Base-by-base conservation (phyloP, 176 grass and related monocot genomes). In the Aegilops longissima region DNA sequence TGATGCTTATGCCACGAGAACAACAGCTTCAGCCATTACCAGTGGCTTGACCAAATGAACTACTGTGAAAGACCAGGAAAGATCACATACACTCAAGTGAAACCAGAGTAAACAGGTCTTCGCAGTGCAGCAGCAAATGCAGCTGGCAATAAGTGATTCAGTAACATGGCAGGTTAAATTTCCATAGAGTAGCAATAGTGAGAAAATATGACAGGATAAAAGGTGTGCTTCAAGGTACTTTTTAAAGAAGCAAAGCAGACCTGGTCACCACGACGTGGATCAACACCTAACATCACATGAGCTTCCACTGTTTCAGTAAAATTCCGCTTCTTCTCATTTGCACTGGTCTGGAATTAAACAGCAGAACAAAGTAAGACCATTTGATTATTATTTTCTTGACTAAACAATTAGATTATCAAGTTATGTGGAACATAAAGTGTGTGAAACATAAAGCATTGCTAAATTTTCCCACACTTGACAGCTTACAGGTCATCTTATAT, bases 241-340 rank as follows among this genome's bases (percentile, higher is more conserved):
- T 80, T 5, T 33, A 42, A 45, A 76, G 36, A 67, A 62, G 23
- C 14, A 21, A 23, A 76, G 18, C 39, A 77, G 56, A 94, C 97
- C 92, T 96, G 97, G 68, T 96, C 97, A 70, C 97, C 92, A 84
- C 94, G 94, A 65, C 92, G 94, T 87, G 97, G 97, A 91, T 96
- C 94, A 75, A 98, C 97, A 82, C 97, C 97, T 86, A 98, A 82
- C 85, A 91, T 94, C 34, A 96, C 97, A 88, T 98, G 97, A 83
- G 97, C 97, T 89, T 98, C 97, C 86, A 98, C 62, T 24, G 94
- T 98, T 91, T 96, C 97, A 12, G 84, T 14, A 25, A 98, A 98
- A 82, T 87, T 91, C 29, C 94, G 66, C 80, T 91, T 88, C 86
- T 91, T 88, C 72, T 91, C 90, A 36, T 71, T 96, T 83, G 92